Conservation (phyloP, 106 monocot species). For the Dioscorea alata region DNA sequence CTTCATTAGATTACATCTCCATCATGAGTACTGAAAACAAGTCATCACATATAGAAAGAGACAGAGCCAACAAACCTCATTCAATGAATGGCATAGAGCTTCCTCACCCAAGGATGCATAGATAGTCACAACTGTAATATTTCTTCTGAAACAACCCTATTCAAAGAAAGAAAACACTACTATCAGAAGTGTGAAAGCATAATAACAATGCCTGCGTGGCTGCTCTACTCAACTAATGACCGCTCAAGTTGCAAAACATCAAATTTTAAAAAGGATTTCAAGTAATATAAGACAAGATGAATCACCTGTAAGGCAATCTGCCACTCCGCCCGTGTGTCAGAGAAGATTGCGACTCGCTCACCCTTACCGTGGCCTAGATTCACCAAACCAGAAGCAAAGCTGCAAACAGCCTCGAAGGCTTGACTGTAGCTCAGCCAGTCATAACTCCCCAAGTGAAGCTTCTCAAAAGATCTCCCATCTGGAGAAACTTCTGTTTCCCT, state of each 20-base stretch:
- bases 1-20: no score
- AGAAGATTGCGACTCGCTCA: slow-evolving; percentile 85
- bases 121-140: slow-evolving; percentile 85
- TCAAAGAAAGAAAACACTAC: slow-evolving; percentile 5
- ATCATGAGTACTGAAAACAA: no score
- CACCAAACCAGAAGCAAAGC: slow-evolving; percentile 75
- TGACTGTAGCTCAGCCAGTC: slow-evolving; percentile 74
- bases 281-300: not conserved
- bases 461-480: slow-evolving; percentile 92
- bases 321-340: slow-evolving; percentile 93
- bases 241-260: no score
- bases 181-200: not conserved
- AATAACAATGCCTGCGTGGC: no score
- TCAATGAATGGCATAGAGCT: slow-evolving; percentile 91
- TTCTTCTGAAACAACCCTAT: slow-evolving; percentile 90
- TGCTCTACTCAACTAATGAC: no score
- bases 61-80: slow-evolving; percentile 53
- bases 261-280: no score
- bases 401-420: slow-evolving; percentile 55
- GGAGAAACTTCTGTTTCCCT: slow-evolving; percentile 50
- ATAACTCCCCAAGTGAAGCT: slow-evolving; percentile 83
- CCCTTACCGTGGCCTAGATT: slow-evolving; percentile 60
- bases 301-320: slow-evolving; percentile 81
- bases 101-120: slow-evolving; percentile 93
- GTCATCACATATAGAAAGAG: not conserved